Conservation (phyloP, 331 rosid species). For the Saraca asoca region DNA sequence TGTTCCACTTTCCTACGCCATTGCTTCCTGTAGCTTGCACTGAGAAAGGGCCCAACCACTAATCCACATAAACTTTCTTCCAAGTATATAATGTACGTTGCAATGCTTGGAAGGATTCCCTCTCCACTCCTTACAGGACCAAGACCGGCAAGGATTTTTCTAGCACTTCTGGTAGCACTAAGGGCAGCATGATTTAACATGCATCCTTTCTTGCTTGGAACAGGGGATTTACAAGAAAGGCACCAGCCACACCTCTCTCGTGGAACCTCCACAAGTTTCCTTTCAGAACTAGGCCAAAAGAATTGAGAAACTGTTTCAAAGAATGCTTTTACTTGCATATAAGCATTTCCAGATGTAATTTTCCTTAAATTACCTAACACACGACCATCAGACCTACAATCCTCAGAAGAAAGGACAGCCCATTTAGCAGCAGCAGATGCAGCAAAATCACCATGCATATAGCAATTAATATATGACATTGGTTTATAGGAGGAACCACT, state of each 20-base stretch:
- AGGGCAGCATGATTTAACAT: slow-evolving; percentile 91
- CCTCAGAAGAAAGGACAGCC: slow-evolving; percentile 73
- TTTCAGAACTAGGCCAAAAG: slow-evolving; percentile 95
- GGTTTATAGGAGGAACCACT: slow-evolving; percentile 71
- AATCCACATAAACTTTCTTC: slow-evolving; percentile 82
- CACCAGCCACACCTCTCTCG: slow-evolving; percentile 99
- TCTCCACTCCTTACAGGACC: slow-evolving; percentile 72
- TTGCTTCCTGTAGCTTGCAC: slow-evolving; percentile 59
- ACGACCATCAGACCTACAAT: slow-evolving; percentile 61
- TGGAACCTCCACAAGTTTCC: slow-evolving; percentile 90
- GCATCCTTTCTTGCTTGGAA: slow-evolving; percentile 92
- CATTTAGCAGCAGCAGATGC: slow-evolving; percentile 91
- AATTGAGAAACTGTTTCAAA: slow-evolving; percentile 77
- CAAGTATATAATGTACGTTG: slow-evolving; percentile 70
- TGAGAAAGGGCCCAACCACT: slow-evolving; percentile 72
- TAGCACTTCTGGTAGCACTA: slow-evolving; percentile 85
- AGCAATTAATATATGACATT: slow-evolving; percentile 71
- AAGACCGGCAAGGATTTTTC: slow-evolving; percentile 65
- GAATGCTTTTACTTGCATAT: slow-evolving; percentile 87
- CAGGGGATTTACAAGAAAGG: slow-evolving; percentile 79
- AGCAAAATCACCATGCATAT: slow-evolving; percentile 88
- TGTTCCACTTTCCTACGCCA: slow-evolving; percentile 75
- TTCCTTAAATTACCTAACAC: slow-evolving; percentile 62
- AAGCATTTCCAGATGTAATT: slow-evolving; percentile 49
- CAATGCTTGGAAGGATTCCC: slow-evolving; percentile 75